Evolutionary conservation across 441 rosid species (phyloP).

Genomic region (Raphanus hybrid): DNA sequence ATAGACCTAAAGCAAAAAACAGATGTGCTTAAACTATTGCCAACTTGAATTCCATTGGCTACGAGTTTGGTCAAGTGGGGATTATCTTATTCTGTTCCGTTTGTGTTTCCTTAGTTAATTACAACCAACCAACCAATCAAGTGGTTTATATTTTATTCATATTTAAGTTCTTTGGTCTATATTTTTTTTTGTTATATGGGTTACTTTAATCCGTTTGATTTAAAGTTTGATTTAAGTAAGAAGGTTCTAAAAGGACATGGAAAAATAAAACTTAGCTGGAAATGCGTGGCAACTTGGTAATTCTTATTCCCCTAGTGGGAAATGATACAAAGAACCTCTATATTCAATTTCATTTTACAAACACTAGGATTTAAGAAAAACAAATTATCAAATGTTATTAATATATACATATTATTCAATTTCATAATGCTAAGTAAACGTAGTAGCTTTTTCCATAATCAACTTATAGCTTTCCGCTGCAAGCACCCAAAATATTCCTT

Average conservation of each 20-base stretch:
- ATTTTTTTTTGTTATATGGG: background rate
- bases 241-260: conserved; percentile 33
- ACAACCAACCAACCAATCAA: conserved; percentile 20
- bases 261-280: conserved; percentile 14
- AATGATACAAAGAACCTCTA: background rate
- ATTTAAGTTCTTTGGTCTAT: conserved; percentile 24
- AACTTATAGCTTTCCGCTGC: background rate
- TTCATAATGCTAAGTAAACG: background rate
- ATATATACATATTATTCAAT: background rate
- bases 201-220: conserved; percentile 8
- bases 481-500: background rate
- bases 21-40: conserved; percentile 35
- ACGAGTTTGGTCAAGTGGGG: conserved; percentile 40
- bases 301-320: conserved; percentile 32
- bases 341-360: background rate
- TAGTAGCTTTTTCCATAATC: background rate
- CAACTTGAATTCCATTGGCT: conserved; percentile 39
- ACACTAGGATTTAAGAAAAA: background rate
- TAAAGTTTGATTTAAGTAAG: conserved; percentile 9
- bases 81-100: conserved; percentile 16
- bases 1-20: conserved; percentile 22
- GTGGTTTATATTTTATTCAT: conserved; percentile 29
- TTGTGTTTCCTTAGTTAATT: conserved; percentile 23
- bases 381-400: background rate
- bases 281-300: conserved; percentile 18